These are phyloP conservation scores for Cinchona pubescens DNA, from an alignment of 257 asterid species.

Conservation along the genomic window DNA sequence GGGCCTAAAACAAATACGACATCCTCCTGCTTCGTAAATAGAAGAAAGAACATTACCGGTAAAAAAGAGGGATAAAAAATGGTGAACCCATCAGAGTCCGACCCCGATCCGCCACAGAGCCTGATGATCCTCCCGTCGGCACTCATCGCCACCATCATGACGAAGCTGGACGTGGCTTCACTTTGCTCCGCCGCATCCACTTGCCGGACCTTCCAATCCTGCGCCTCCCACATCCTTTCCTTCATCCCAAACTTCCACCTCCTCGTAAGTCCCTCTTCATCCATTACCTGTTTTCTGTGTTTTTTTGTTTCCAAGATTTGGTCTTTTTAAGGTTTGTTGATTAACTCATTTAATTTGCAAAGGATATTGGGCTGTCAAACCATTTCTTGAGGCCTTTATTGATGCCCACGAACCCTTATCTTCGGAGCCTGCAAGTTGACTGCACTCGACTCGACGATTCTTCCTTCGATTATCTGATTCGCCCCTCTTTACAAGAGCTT, in stretches of 20 bases:
- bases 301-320: neutral
- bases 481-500: constrained; percentile 68
- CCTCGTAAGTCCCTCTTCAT: constrained; percentile 39
- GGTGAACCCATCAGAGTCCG: constrained; percentile 38
- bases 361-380: constrained; percentile 73
- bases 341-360: constrained; percentile 4
- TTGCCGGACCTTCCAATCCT: constrained; percentile 62
- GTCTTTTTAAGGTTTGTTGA: neutral
- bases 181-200: constrained; percentile 84
- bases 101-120: constrained; percentile 23
- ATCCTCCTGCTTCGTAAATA: too few relatives aligned
- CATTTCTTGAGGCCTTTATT: constrained; percentile 65
- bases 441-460: constrained; percentile 85
- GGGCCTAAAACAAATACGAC: neutral
- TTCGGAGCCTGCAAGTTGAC: constrained; percentile 71
- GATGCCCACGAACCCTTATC: constrained; percentile 52
- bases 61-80: constrained; percentile 23
- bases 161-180: constrained; percentile 76
- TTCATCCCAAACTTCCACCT: constrained; percentile 73
- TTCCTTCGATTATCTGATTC: constrained; percentile 51
- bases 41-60: too few relatives aligned
- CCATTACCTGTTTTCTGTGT: too few relatives aligned
- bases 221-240: constrained; percentile 58
- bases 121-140: constrained; percentile 73
- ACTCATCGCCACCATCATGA: constrained; percentile 73